phyloP scores from a whole-genome alignment of 2,329 filamentous ascomycete genomes.

The Colletotrichum musicola region DNA sequence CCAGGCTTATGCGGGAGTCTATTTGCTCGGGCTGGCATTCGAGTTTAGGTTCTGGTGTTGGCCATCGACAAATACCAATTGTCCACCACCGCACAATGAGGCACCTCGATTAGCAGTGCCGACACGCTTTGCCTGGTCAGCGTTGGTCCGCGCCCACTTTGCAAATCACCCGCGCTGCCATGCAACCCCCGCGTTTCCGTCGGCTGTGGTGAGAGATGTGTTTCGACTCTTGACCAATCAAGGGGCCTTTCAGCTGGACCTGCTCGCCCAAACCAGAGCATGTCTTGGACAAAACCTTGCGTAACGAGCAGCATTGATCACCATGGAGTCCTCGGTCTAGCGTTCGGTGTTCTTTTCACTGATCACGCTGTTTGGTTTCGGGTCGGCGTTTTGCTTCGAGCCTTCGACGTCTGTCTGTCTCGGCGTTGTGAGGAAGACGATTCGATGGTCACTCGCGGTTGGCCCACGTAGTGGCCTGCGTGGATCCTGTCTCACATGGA shows the following conservation, averaged over 20 bases:
- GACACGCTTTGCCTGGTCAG: conserved; percentile 26
- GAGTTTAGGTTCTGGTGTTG: too few relatives aligned
- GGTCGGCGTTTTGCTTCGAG: conserved; percentile 23
- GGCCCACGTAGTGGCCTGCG: not conserved
- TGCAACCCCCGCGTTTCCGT: conserved; percentile 31
- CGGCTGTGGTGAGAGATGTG: conserved; percentile 8
- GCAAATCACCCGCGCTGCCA: conserved; percentile 32
- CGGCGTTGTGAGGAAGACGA: conserved; percentile 4
- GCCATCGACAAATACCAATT: too few relatives aligned
- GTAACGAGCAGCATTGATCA: not conserved
- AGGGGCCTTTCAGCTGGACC: not conserved
- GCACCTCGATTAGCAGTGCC: conserved; percentile 5
- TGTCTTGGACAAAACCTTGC: conserved; percentile 19
- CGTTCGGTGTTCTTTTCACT: too few relatives aligned
- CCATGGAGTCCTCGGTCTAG: not conserved
- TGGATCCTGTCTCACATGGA: conserved; percentile 12
- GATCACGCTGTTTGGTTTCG: conserved; percentile 13
- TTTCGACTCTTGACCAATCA: conserved; percentile 19
- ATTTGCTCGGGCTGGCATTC: not conserved
- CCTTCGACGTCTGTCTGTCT: conserved; percentile 20
- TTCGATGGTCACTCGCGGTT: conserved; percentile 8
- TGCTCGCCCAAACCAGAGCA: conserved; percentile 2
- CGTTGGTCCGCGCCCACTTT: conserved; percentile 18
- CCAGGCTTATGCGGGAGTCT: not conserved
- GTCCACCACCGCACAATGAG: too few relatives aligned